A percentile compares a stretch with the other conserved stretches of the same genome.
Evolutionary conservation across 352 stramenopile genomes (phyloP).

Genomic region (Globisporangium solare): DNA sequence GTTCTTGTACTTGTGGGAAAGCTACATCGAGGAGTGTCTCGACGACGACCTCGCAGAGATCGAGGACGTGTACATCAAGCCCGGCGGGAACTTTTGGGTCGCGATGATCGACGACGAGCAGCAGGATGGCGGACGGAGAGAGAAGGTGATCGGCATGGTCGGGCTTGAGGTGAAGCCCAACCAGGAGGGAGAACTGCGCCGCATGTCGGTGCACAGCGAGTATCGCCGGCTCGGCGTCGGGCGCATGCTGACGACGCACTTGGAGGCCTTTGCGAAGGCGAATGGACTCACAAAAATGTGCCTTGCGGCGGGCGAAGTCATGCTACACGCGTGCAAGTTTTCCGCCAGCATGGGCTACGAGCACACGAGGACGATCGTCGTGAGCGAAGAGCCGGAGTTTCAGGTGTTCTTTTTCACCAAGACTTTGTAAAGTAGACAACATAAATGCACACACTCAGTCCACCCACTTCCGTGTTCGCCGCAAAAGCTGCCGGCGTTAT

Average conservation of each 20-base stretch:
- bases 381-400: slow-evolving; percentile 12
- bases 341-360: slow-evolving; percentile 7
- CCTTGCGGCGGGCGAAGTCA: slow-evolving; percentile 6
- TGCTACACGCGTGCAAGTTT: slow-evolving; percentile 9
- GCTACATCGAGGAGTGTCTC: slow-evolving; percentile 8
- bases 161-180: slow-evolving; percentile 23
- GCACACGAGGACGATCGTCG: slow-evolving; percentile 1
- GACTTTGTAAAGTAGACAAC: neutral
- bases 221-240: slow-evolving; percentile 6
- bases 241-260: neutral
- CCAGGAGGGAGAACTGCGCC: slow-evolving; percentile 15
- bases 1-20: slow-evolving; percentile 17
- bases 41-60: slow-evolving; percentile 32
- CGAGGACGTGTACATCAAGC: slow-evolving; percentile 26
- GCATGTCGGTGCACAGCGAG: slow-evolving; percentile 6
- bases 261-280: slow-evolving; percentile 6
- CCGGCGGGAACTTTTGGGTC: slow-evolving; percentile 47
- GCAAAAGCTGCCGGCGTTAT: no score
- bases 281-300: slow-evolving; percentile 1
- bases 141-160: slow-evolving; percentile 24
- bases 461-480: no score
- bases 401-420: slow-evolving; percentile 7
- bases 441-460: neutral
- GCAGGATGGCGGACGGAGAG: neutral
- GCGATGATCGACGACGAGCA: slow-evolving; percentile 11